Percentiles rank a stretch among this genome's conserved stretches.
These are phyloP conservation scores for Acanthamoeba royreba DNA, from an alignment of 208 protist species.

Conservation along the genomic window DNA sequence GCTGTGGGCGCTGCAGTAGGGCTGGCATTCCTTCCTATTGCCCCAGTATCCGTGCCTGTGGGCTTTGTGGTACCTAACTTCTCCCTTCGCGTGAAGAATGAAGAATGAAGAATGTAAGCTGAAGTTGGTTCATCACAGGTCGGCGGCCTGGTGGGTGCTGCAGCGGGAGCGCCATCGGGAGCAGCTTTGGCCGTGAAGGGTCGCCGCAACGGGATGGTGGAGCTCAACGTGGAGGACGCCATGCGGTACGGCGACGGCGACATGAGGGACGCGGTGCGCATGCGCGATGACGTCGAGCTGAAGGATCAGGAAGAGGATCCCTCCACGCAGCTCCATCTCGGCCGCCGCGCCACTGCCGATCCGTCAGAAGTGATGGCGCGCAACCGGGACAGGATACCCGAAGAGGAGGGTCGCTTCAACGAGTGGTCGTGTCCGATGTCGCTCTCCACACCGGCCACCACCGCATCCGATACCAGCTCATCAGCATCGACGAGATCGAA, in stretches of 20 bases:
- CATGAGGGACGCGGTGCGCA: not conserved
- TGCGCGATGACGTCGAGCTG: not conserved
- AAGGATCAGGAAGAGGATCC: not conserved
- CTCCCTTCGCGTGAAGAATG: too few relatives aligned
- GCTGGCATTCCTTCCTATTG: not conserved
- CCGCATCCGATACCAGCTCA: not conserved
- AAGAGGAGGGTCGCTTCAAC: not conserved
- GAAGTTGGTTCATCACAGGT: too few relatives aligned
- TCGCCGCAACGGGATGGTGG: not conserved
- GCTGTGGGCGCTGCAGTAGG: not conserved
- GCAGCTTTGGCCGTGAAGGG: not conserved
- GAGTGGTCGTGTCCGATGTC: not conserved
- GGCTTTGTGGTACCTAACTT: not conserved
- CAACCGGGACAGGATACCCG: not conserved
- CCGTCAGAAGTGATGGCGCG: too few relatives aligned
- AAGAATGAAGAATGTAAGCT: too few relatives aligned
- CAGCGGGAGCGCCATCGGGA: not conserved
- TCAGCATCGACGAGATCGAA: too few relatives aligned
- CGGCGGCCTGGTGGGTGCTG: not conserved
- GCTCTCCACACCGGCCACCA: not conserved
- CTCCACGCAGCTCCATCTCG: not conserved
- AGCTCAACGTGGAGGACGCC: not conserved
- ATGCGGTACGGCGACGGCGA: not conserved
- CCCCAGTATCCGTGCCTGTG: not conserved
- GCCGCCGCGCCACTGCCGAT: too few relatives aligned